Percentiles rank a stretch among this genome's conserved stretches.
Conservation (phyloP, 768 basidiomycete species). For the Suillus weaverae region DNA sequence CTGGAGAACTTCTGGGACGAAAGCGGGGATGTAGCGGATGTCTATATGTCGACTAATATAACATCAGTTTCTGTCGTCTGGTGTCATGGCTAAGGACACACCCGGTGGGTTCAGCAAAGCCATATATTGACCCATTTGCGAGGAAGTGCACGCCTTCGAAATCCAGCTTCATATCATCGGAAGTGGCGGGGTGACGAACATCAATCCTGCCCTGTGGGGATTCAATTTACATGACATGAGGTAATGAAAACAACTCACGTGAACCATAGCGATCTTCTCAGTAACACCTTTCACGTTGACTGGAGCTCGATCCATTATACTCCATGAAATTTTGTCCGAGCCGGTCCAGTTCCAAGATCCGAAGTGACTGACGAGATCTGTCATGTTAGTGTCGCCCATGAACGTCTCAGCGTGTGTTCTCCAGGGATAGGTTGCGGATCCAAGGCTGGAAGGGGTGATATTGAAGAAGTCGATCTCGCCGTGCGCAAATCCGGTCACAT, state of each 20-base stretch:
- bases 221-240: constrained; percentile 7
- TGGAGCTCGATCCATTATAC: constrained; percentile 60
- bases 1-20: constrained; percentile 55
- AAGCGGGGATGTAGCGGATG: constrained; percentile 61
- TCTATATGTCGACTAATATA: constrained; percentile 54
- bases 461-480: constrained; percentile 64
- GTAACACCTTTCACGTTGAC: constrained; percentile 37
- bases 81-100: constrained; percentile 29
- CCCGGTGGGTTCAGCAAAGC: constrained; percentile 66
- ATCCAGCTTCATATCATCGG: constrained; percentile 64
- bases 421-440: constrained; percentile 45
- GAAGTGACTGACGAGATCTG: constrained; percentile 45
- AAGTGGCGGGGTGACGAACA: constrained; percentile 49
- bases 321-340: constrained; percentile 62
- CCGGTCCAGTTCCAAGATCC: constrained; percentile 74
- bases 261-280: constrained; percentile 58
- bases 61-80: not conserved
- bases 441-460: constrained; percentile 51
- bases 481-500: constrained; percentile 78
- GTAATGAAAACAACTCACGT: constrained; percentile 46
- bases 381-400: constrained; percentile 51
- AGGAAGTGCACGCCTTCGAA: constrained; percentile 80
- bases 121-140: constrained; percentile 74
- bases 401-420: constrained; percentile 47
- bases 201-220: constrained; percentile 66